Evolutionary conservation across 768 basidiomycete species (phyloP).

Genomic region (Leccinellum albellum): DNA sequence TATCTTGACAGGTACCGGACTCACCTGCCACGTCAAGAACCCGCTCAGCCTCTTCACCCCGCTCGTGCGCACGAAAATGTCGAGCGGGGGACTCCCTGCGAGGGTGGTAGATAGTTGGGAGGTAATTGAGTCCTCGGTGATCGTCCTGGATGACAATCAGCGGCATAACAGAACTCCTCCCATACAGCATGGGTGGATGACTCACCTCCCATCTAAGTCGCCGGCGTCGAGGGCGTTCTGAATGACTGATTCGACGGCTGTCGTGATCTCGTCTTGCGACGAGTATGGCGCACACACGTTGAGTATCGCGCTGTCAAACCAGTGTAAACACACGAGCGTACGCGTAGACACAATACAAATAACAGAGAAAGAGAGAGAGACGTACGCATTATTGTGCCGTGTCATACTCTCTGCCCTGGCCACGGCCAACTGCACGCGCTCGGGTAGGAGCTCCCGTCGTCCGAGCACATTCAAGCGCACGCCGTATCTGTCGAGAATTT

Average conservation of each 20-base stretch:
- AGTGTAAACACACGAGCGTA: neutral
- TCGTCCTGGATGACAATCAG: slow-evolving; percentile 29
- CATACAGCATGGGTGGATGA: neutral
- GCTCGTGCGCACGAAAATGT: slow-evolving; percentile 87
- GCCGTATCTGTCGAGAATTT: slow-evolving; percentile 75
- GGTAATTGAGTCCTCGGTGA: slow-evolving; percentile 69
- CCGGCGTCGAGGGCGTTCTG: slow-evolving; percentile 32
- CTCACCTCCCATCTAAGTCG: slow-evolving; percentile 27
- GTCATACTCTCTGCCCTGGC: slow-evolving; percentile 75
- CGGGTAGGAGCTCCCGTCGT: slow-evolving; percentile 68
- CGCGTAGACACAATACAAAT: neutral
- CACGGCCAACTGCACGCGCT: slow-evolving; percentile 65
- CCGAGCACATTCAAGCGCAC: slow-evolving; percentile 86
- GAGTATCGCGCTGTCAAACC: slow-evolving; percentile 64
- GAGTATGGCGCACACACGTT: slow-evolving; percentile 94
- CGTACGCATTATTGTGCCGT: slow-evolving; percentile 62
- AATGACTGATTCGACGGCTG: slow-evolving; percentile 51
- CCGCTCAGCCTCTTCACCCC: slow-evolving; percentile 67
- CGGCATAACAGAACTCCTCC: neutral
- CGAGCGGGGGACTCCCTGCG: slow-evolving; percentile 73
- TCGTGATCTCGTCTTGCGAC: slow-evolving; percentile 86
- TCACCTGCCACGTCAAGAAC: slow-evolving; percentile 93
- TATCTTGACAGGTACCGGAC: slow-evolving; percentile 17
- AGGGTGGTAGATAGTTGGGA: slow-evolving; percentile 61
- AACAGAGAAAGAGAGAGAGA: neutral